These are phyloP conservation scores for Pseudocercospora musae DNA, from an alignment of 2,329 filamentous ascomycete species.

Conservation along the genomic window DNA sequence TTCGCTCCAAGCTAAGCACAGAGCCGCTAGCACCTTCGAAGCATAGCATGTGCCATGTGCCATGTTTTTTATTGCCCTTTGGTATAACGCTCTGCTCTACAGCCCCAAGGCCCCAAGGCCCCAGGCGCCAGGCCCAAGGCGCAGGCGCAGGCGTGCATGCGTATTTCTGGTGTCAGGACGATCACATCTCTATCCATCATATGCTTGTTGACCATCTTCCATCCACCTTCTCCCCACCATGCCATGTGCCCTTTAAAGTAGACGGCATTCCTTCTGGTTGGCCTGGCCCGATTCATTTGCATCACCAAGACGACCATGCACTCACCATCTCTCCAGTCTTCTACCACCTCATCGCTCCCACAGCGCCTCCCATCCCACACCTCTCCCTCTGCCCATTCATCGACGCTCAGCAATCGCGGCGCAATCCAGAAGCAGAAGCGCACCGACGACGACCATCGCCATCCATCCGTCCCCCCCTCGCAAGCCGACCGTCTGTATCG, in stretches of 20 bases:
- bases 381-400: conserved; percentile 24
- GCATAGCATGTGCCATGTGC: conserved; percentile 22
- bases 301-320: conserved; percentile 29
- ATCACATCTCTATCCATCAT: conserved; percentile 25
- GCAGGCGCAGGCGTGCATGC: conserved; percentile 19
- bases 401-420: conserved; percentile 27
- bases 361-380: conserved; percentile 27
- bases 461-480: conserved; percentile 30
- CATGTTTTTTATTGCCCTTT: too few relatives aligned
- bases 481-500: conserved; percentile 32
- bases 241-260: conserved; percentile 18
- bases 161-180: conserved; percentile 22
- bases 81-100: conserved; percentile 20
- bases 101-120: too few relatives aligned
- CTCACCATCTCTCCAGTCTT: conserved; percentile 33
- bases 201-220: too few relatives aligned
- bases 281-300: conserved; percentile 21
- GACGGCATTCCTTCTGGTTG: conserved; percentile 20
- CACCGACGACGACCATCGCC: conserved; percentile 22
- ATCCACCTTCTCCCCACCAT: conserved; percentile 17
- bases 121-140: too few relatives aligned
- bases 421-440: conserved; percentile 34
- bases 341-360: conserved; percentile 15
- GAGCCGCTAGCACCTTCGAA: conserved; percentile 22
- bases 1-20: conserved; percentile 23